Conservation (phyloP, 1,284 basidiomycete genomes). For the Moesziomyces sp. region DNA sequence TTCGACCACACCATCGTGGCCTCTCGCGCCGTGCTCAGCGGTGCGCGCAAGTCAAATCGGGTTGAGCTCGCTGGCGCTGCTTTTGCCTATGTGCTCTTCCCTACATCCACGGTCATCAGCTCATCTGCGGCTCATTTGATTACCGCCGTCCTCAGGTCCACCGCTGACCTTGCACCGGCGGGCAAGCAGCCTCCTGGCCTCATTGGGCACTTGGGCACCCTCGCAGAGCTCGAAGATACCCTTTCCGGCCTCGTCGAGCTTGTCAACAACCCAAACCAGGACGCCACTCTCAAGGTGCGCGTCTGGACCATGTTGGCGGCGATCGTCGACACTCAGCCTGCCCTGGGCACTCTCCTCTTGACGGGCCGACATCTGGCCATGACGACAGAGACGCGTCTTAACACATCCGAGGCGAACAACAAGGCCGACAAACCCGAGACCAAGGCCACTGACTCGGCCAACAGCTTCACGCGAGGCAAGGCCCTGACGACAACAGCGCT, state of each 20-base stretch:
- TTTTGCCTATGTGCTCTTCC: constrained; percentile 46
- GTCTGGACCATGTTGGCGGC: constrained; percentile 86
- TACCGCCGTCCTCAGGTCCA: constrained; percentile 49
- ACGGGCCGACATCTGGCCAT: constrained; percentile 75
- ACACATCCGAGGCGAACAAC: constrained; percentile 28
- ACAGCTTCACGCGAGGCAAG: constrained; percentile 19
- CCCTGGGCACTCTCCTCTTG: constrained; percentile 83
- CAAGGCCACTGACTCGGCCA: constrained; percentile 14
- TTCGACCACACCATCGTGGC: constrained; percentile 53
- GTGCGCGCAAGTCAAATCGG: constrained; percentile 31
- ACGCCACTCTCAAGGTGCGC: constrained; percentile 76
- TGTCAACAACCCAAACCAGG: constrained; percentile 72
- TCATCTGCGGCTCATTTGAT: constrained; percentile 53
- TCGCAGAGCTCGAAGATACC: constrained; percentile 58
- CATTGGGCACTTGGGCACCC: constrained; percentile 64
- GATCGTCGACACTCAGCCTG: constrained; percentile 86
- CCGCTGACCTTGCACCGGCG: constrained; percentile 24
- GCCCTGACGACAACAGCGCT: constrained; percentile 61
- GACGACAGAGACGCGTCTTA: constrained; percentile 43
- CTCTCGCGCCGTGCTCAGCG: constrained; percentile 25
- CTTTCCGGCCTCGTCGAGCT: constrained; percentile 54
- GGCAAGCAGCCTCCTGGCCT: constrained; percentile 38
- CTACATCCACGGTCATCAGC: constrained; percentile 44
- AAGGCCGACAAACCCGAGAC: constrained; percentile 57
- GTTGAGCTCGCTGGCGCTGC: constrained; percentile 51